Percentiles rank a stretch among this genome's conserved stretches.
phyloP scores from a whole-genome alignment of 805 yeast genomes.

The Metschnikowia vanudenii region DNA sequence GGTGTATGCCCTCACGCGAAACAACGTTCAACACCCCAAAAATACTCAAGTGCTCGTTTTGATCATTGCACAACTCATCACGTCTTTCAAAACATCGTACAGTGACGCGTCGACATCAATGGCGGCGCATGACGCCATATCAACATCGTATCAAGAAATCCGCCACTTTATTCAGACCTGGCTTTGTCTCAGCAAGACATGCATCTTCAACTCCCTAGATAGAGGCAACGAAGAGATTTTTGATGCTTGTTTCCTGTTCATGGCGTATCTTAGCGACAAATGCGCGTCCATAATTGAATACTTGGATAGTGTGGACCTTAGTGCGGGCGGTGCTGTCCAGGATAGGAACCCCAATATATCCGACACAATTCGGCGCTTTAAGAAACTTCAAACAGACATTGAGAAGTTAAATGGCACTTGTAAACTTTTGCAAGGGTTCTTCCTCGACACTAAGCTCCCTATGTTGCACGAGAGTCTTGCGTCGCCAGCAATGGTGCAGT shows the following conservation, averaged over 20 bases:
- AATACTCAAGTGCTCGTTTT: constrained; percentile 14
- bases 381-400: not conserved
- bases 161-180: constrained; percentile 12
- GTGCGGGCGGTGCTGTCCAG: too few species aligned
- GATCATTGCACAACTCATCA: constrained; percentile 11
- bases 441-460: constrained; percentile 13
- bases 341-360: too few species aligned
- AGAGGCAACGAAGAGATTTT: constrained; percentile 29
- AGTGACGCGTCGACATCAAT: constrained; percentile 3
- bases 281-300: constrained; percentile 7
- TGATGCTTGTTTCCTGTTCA: constrained; percentile 15
- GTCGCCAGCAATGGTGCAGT: constrained; percentile 1
- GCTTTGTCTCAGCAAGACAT: constrained; percentile 14
- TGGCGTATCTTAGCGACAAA: constrained; percentile 10
- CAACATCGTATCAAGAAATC: not conserved
- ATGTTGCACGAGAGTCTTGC: not conserved
- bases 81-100: not conserved
- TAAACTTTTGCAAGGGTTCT: constrained; percentile 13
- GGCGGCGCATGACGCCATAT: constrained; percentile 19
- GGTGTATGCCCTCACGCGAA: constrained; percentile 10
- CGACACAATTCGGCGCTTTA: not conserved
- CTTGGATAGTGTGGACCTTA: not conserved
- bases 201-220: constrained; percentile 18
- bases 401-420: constrained; percentile 1
- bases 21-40: constrained; percentile 16